Evolutionary conservation across 1,284 basidiomycete species (phyloP), one percentile per base, ranked within the genome.

Genomic region (Porogramme epimiltina): DNA sequence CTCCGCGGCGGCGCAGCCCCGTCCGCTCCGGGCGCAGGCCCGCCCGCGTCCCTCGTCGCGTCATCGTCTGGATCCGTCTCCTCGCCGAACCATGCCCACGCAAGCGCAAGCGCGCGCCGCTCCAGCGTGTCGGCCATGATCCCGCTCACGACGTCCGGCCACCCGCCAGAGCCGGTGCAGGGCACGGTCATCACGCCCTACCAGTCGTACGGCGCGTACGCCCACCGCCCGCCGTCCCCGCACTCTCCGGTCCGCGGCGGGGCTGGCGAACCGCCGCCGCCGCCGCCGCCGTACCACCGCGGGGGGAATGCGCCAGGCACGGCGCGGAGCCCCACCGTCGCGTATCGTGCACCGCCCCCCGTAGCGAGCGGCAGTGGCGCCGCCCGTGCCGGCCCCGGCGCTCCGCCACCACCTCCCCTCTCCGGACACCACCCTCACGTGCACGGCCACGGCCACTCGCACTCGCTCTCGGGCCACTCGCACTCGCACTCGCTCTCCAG

Each of bases 141-240:
- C 55, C 52, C 65, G 24, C 54, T 62, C 49, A 58, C 58, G 9
- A 16, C 34, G 13, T 56, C 64, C 8, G 59, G 58, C 8, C 62
- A 59, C 22, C 55, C 56, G 25, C 47, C 55, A 20, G 66, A 68
- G 26, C 58, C 60, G 34, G 49, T 66, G n/a, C 64, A 64, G 34
- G 59, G 65, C 36, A 61, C 64, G 4, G 54, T 58, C 38, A 62
- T 65, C 26, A 59, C 58, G 46, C 63, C 65, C 11, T 68, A 68
- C 48, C 65, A 65, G 26, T 54, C 57, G 37, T 59, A 59, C 31
- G 54, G 57, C 37, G 37, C 54, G 3, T 16, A 52, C 23, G 24
- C 46, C 9, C 41, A 49, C 19, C 51, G 48, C 47, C 53, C 64
- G 5, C 43, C 51, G 19, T 59, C 64, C n/a, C 56, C 61, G n/a